A percentile compares a stretch with the other conserved stretches of the same genome.
phyloP scores from a whole-genome alignment of 208 protist genomes.

The Blechomonas ayalai region DNA sequence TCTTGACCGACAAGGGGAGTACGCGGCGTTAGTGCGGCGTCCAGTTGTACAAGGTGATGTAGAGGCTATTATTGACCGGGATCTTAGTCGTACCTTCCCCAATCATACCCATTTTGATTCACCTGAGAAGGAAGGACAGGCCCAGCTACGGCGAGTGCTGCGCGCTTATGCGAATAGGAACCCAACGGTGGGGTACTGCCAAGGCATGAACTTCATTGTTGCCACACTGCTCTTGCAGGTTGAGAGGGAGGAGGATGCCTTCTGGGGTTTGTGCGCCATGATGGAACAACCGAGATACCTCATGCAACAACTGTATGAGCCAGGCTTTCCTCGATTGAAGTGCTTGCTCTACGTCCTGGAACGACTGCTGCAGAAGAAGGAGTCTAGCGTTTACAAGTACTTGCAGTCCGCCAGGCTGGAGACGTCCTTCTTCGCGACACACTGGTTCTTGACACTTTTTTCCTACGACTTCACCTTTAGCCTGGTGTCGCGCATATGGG shows the following conservation, averaged over 20 bases:
- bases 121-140: conserved; percentile 29
- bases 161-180: conserved; percentile 75
- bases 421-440: conserved; percentile 54
- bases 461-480: conserved; percentile 76
- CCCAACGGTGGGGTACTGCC: conserved; percentile 73
- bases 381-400: conserved; percentile 26
- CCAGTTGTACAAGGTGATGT: conserved; percentile 17
- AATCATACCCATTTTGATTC: conserved; percentile 64
- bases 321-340: conserved; percentile 73
- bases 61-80: conserved; percentile 65
- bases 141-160: conserved; percentile 61
- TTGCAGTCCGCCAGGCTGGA: conserved; percentile 29
- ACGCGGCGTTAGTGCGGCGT: conserved; percentile 20
- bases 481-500: conserved; percentile 80
- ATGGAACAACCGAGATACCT: conserved; percentile 68
- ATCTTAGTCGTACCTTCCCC: conserved; percentile 84
- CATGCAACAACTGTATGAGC: conserved; percentile 51
- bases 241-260: conserved; percentile 74
- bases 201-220: conserved; percentile 90
- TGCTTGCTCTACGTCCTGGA: conserved; percentile 61
- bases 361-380: conserved; percentile 37
- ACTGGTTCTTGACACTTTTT: conserved; percentile 88
- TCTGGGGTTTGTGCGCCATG: conserved; percentile 77
- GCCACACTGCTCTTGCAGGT: conserved; percentile 75
- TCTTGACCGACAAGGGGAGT: conserved; percentile 10